Percentiles rank a stretch among this genome's conserved stretches.
These are phyloP conservation scores for Trichosporon inkin DNA, from an alignment of 1,284 basidiomycete genomes.

Conservation along the genomic window DNA sequence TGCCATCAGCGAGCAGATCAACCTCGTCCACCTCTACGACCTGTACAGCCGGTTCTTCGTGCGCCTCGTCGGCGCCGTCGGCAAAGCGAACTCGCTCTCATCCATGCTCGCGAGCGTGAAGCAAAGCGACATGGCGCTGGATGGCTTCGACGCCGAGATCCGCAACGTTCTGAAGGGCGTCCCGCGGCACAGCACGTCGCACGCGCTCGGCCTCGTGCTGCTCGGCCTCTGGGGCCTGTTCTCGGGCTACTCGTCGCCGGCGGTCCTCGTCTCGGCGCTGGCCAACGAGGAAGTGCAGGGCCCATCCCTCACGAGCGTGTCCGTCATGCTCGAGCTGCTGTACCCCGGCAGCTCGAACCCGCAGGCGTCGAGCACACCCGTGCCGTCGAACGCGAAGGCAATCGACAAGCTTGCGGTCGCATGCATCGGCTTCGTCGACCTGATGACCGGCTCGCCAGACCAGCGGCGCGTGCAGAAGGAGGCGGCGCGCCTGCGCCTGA, in stretches of 20 bases:
- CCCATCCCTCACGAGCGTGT: constrained; percentile 32
- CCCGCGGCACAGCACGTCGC: constrained; percentile 37
- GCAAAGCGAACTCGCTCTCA: constrained; percentile 24
- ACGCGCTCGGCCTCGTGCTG: constrained; percentile 47
- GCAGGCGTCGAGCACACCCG: neutral
- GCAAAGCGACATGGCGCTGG: constrained; percentile 28
- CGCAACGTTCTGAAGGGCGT: constrained; percentile 34
- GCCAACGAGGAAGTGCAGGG: constrained; percentile 45
- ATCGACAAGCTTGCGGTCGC: constrained; percentile 46
- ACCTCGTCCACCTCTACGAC: constrained; percentile 46
- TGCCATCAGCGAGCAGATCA: constrained; percentile 47
- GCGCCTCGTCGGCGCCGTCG: constrained; percentile 38
- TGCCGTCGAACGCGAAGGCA: constrained; percentile 35
- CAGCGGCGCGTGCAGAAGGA: constrained; percentile 35
- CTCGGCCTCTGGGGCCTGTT: constrained; percentile 49
- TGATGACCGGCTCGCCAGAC: constrained; percentile 35
- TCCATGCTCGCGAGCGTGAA: constrained; percentile 34
- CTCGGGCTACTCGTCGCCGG: constrained; percentile 38
- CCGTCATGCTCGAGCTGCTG: constrained; percentile 44
- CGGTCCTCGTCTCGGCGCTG: constrained; percentile 42
- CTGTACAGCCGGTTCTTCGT: constrained; percentile 46
- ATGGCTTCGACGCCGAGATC: constrained; percentile 39
- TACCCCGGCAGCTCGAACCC: constrained; percentile 35
- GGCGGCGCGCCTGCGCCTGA: constrained; percentile 36
- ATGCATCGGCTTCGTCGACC: constrained; percentile 45